phyloP scores from a whole-genome alignment of 805 yeast species.

The Lipomyces sp. region DNA sequence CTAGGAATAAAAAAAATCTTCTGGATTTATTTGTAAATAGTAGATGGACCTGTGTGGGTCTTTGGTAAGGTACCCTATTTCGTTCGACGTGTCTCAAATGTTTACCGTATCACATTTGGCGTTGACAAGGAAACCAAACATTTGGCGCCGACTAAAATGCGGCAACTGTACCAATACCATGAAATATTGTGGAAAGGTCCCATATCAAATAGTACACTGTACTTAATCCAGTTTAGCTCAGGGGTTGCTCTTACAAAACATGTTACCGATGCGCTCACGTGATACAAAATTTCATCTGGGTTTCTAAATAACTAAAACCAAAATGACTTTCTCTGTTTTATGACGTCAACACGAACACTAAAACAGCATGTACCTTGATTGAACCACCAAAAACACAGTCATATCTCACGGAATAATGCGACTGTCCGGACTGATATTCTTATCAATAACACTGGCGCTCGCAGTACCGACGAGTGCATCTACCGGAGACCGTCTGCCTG shows the following conservation, averaged over 20 bases:
- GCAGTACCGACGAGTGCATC: conserved; percentile 45
- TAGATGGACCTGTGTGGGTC: no score
- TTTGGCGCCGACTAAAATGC: no score
- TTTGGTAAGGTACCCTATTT: no score
- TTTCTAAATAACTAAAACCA: no score
- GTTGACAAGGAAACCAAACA: no score
- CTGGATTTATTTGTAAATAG: background rate
- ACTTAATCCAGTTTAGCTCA: background rate
- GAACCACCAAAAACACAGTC: no score
- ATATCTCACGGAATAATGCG: background rate
- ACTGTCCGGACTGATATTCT: background rate
- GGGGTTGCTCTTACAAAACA: background rate
- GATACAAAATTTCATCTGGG: background rate
- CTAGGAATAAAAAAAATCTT: background rate
- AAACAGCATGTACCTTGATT: no score
- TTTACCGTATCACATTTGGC: no score
- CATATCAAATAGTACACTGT: background rate
- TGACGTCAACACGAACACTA: background rate
- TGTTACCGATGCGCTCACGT: background rate
- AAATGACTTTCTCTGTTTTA: no score
- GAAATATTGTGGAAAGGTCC: background rate
- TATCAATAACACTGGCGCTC: background rate
- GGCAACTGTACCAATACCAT: background rate
- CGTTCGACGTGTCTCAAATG: no score
- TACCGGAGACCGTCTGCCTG: conserved; percentile 57